Base-by-base conservation (phyloP, 148 eudicot genomes). In the Rhododendron mucronatum region DNA sequence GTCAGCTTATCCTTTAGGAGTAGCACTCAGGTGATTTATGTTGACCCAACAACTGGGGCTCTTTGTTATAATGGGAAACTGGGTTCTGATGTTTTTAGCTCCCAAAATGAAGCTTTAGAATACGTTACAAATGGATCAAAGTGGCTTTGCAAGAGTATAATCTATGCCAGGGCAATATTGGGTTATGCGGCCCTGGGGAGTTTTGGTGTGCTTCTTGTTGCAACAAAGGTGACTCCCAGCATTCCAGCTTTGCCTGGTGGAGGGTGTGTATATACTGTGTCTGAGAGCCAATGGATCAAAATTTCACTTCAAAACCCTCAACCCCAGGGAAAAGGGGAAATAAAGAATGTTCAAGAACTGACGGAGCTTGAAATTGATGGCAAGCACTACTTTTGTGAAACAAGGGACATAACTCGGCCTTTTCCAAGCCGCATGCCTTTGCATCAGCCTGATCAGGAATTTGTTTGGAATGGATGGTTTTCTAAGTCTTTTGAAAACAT, bases 401-500 rank as follows among this genome's bases (percentile, higher is more conserved):
- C 93, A 53, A 93, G 98, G 91, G 98, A 95, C 86, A 91, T 97
- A 47, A 97, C 96, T 84, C 92, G 98, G 77, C 96, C 99, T 86
- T 97, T 94, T 81, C 99, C 99, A 30, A 95, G 98, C 90, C 94
- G 90, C 82, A 91, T 90, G 93, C 89, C 98, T 71, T 85, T 93
- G 89, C 91, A 92, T 48, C 88, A 95, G 84, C 98, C 98, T 86
- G 99, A 95, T 92, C 95, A 92, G 82, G 99, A 97, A 85, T 97
- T 97, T 89, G 95, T 97, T 82, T 97, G 98, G 99, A 95, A 97
- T 81, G 91, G 89, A 84, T 97, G 99, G 99, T 85, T 97, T 85
- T 92, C 99, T 28, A 89, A 82, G 71, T 87, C 98, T 86, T 97
- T 97, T 91, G 93, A 89, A 87, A 91, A 91, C 85, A 93, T 93